Conservation (phyloP, 495 filamentous ascomycete species). For the Aspergillus sclerotioniger region DNA sequence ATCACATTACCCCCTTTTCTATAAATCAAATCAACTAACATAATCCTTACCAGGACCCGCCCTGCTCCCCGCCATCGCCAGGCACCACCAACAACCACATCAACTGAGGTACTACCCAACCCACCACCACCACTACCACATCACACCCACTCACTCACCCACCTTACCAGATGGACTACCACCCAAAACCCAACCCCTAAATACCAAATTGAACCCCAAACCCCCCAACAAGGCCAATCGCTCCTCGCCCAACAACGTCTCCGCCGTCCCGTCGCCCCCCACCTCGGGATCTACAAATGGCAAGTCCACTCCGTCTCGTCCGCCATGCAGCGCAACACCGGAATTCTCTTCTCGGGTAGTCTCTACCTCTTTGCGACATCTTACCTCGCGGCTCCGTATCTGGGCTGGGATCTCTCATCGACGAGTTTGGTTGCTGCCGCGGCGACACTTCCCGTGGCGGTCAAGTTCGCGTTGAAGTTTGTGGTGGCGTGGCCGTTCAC, state of each 20-base stretch:
- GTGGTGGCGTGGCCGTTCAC: slow-evolving; percentile 66
- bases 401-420: slow-evolving; percentile 20
- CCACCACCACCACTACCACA: background rate
- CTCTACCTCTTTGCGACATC: slow-evolving; percentile 66
- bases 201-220: background rate
- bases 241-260: slow-evolving; percentile 73
- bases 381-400: slow-evolving; percentile 68
- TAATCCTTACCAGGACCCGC: background rate
- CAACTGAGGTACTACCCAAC: background rate
- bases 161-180: background rate
- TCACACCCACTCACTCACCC: background rate
- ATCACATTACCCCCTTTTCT: background rate
- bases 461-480: slow-evolving; percentile 62
- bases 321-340: slow-evolving; percentile 68
- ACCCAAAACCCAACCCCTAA: background rate
- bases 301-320: slow-evolving; percentile 71
- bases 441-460: slow-evolving; percentile 56
- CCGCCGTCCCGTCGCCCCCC: slow-evolving; percentile 70
- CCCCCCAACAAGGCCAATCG: slow-evolving; percentile 39
- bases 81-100: background rate
- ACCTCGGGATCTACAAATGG: slow-evolving; percentile 73
- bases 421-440: slow-evolving; percentile 65
- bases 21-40: background rate
- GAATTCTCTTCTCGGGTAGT: slow-evolving; percentile 54
- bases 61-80: background rate